Evolutionary conservation across 2,329 filamentous ascomycete species (phyloP).

Genomic region (Didymella sp.): DNA sequence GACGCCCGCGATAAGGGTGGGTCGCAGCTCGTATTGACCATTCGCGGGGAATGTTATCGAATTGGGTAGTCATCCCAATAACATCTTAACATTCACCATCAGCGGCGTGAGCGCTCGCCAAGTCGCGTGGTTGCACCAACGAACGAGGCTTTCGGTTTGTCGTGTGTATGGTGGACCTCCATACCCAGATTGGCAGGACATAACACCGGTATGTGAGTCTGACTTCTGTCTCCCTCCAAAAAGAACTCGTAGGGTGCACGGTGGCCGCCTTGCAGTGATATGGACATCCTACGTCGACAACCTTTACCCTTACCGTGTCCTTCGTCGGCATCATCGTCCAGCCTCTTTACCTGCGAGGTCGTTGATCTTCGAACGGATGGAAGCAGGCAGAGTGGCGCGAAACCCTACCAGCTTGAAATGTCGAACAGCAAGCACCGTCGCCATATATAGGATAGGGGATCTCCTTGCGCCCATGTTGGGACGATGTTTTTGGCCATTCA

Average conservation of each 20-base stretch:
- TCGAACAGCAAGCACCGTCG: not conserved
- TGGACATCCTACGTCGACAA: not conserved
- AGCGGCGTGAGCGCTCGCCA: conserved; percentile 1
- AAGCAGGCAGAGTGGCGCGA: not conserved
- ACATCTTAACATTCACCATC: conserved; percentile 3
- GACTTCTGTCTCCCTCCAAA: not conserved
- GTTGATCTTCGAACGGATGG: not conserved
- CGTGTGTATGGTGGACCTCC: conserved; percentile 2
- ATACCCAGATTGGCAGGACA: conserved; percentile 9
- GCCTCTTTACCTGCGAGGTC: not conserved
- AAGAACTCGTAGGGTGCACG: not conserved
- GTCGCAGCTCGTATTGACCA: conserved; percentile 5
- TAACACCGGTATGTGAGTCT: not conserved
- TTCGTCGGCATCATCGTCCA: not conserved
- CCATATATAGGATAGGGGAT: not conserved
- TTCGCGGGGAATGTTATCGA: conserved; percentile 5
- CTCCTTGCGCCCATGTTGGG: no score
- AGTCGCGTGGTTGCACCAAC: conserved; percentile 4
- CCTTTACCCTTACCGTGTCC: not conserved
- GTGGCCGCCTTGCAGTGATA: not conserved
- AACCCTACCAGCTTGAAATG: no score
- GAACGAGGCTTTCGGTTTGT: conserved; percentile 8
- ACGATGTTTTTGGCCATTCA: not conserved
- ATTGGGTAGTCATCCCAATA: conserved; percentile 1
- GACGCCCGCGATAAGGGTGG: conserved; percentile 21